Percentiles rank a stretch among this genome's conserved stretches.
phyloP scores from a whole-genome alignment of 2,329 filamentous ascomycete species.

The Aspergillus fumigatiaffinis region DNA sequence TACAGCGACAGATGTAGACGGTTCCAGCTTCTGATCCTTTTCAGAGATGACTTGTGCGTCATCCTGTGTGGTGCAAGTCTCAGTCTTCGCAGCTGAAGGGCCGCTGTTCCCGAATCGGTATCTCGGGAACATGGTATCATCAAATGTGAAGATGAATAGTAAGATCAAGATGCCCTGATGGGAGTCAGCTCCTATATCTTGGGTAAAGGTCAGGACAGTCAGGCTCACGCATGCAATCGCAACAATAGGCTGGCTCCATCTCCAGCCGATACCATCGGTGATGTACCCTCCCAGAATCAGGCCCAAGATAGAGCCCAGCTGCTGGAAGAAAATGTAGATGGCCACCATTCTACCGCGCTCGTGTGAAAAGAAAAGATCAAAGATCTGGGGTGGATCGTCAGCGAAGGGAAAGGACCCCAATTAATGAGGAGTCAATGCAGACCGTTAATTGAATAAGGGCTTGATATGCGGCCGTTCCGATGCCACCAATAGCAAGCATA shows the following conservation, averaged over 20 bases:
- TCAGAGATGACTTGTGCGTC: not conserved
- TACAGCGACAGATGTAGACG: conserved; percentile 12
- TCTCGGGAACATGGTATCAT: conserved; percentile 35
- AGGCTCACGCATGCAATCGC: conserved; percentile 28
- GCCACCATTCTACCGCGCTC: conserved; percentile 36
- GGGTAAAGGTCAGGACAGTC: not conserved
- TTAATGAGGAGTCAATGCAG: not conserved
- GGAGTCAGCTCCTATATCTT: not conserved
- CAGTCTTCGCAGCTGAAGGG: not conserved
- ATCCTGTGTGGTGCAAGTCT: not conserved
- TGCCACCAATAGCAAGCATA: conserved; percentile 27
- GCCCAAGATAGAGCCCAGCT: conserved; percentile 37
- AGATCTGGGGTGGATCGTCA: conserved; percentile 19
- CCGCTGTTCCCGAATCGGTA: conserved; percentile 22
- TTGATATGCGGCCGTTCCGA: conserved; percentile 37
- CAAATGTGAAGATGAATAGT: conserved; percentile 31
- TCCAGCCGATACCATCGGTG: conserved; percentile 32
- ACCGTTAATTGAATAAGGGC: conserved; percentile 39
- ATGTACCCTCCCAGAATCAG: conserved; percentile 37
- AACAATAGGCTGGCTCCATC: conserved; percentile 32
- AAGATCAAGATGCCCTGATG: conserved; percentile 20
- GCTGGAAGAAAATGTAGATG: conserved; percentile 39
- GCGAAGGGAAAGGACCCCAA: not conserved
- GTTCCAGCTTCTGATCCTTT: conserved; percentile 4
- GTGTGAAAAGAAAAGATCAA: conserved; percentile 40